A percentile compares a stretch with the other conserved stretches of the same genome.
These are phyloP conservation scores for Zygnema circumcarinatum DNA, from an alignment of 139 green algal genomes.

Conservation along the genomic window DNA sequence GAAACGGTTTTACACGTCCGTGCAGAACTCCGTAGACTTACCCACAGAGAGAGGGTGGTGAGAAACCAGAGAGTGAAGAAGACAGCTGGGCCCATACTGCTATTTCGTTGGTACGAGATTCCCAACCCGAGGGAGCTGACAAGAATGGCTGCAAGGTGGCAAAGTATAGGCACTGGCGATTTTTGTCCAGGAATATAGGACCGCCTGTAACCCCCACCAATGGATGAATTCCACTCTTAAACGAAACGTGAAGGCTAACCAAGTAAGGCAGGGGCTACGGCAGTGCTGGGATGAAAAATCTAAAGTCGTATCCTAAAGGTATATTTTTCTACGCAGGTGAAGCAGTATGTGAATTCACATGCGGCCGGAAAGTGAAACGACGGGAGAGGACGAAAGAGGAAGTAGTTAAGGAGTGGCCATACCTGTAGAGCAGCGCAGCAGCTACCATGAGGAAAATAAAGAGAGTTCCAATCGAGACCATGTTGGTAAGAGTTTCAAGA, in stretches of 20 bases:
- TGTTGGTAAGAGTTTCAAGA: conserved; percentile 80
- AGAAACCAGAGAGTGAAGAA: conserved; percentile 47
- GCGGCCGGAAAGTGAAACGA: not conserved
- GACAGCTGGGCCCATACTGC: conserved; percentile 12
- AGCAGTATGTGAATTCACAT: too few species aligned
- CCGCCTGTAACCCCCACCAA: too few species aligned
- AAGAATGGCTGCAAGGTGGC: conserved; percentile 19
- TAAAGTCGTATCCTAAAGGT: too few species aligned
- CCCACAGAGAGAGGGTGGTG: conserved; percentile 31
- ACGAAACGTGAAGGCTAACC: too few species aligned
- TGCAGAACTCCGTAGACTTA: too few species aligned
- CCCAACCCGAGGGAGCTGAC: not conserved
- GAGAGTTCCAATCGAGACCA: conserved; percentile 88
- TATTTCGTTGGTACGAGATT: conserved; percentile 29
- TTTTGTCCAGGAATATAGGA: not conserved
- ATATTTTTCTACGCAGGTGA: too few species aligned
- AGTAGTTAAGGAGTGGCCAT: not conserved
- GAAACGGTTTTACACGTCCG: too few species aligned
- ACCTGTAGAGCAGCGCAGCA: conserved; percentile 64
- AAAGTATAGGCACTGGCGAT: not conserved
- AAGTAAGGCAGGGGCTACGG: too few species aligned
- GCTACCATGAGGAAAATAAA: conserved; percentile 82
- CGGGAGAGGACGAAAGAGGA: not conserved
- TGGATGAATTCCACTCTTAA: too few species aligned
- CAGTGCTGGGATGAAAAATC: too few species aligned